Evolutionary conservation across 2,329 filamentous ascomycete species (phyloP).

Genomic region (Calonectria hongkongensis): DNA sequence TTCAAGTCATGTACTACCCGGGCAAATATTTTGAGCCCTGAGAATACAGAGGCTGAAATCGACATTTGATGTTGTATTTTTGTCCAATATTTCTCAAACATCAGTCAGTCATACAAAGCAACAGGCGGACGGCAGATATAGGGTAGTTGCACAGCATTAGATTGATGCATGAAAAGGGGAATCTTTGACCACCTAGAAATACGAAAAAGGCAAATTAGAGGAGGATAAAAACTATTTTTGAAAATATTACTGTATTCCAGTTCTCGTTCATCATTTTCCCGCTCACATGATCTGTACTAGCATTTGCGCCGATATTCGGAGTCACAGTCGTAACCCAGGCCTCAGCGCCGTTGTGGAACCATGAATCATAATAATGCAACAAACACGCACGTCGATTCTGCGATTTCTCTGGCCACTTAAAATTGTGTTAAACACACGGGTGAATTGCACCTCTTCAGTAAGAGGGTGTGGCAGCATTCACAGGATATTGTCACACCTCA

Average conservation of each 20-base stretch:
- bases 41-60: no score
- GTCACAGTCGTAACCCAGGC: not conserved
- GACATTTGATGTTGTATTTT: not conserved
- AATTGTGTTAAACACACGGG: not conserved
- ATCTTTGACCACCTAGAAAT: not conserved
- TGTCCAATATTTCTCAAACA: not conserved
- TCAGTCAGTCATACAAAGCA: not conserved
- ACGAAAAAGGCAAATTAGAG: constrained; percentile 11
- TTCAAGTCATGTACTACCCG: not conserved
- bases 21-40: no score
- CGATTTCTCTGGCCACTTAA: not conserved
- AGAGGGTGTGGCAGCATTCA: no score
- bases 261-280: no score
- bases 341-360: not conserved
- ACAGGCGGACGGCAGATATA: not conserved
- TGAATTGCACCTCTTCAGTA: not conserved
- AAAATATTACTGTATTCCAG: no score
- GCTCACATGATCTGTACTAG: no score
- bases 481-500: constrained; percentile 3
- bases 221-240: no score
- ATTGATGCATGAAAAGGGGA: not conserved
- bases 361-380: not conserved
- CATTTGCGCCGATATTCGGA: no score
- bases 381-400: not conserved
- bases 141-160: constrained; percentile 13